These are phyloP conservation scores for Orbilia quercus DNA, from an alignment of 2,329 filamentous ascomycete genomes.

Conservation along the genomic window DNA sequence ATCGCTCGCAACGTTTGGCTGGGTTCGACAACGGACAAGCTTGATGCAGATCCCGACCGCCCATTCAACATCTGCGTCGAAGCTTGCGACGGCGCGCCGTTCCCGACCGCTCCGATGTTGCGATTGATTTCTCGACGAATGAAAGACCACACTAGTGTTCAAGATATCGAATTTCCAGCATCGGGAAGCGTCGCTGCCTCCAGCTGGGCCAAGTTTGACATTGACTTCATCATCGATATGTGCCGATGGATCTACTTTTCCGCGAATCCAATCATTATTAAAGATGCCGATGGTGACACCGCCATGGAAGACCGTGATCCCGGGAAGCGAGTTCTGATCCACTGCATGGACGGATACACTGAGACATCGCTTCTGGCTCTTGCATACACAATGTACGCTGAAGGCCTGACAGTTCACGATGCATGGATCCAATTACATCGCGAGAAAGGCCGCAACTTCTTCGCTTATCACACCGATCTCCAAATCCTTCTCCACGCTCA, in stretches of 20 bases:
- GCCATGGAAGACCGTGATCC: conserved; percentile 62
- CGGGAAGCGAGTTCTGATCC: conserved; percentile 79
- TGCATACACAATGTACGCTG: conserved; percentile 92
- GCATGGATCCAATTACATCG: conserved; percentile 90
- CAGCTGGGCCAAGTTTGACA: conserved; percentile 82
- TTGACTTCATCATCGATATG: conserved; percentile 84
- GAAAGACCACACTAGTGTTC: conserved; percentile 63
- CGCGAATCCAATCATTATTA: conserved; percentile 61
- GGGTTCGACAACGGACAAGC: conserved; percentile 69
- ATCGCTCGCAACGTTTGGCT: conserved; percentile 91
- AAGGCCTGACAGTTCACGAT: conserved; percentile 80
- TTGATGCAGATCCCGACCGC: conserved; percentile 62
- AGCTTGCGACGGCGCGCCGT: conserved; percentile 82
- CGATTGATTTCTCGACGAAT: conserved; percentile 64
- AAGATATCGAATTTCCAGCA: conserved; percentile 84
- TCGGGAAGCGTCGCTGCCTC: conserved; percentile 92
- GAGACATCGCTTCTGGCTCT: conserved; percentile 89
- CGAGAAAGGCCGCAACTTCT: conserved; percentile 87
- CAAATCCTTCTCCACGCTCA: conserved; percentile 63
- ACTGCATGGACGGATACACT: conserved; percentile 95
- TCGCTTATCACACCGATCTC: conserved; percentile 92
- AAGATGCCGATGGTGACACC: conserved; percentile 63
- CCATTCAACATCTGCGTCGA: conserved; percentile 85
- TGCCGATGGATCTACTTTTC: conserved; percentile 83
- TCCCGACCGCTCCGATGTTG: conserved; percentile 65